Evolutionary conservation across 1,139 yeast genomes (phyloP), one percentile per base, ranked within the genome.

Genomic region (Nadsonia commutata): DNA sequence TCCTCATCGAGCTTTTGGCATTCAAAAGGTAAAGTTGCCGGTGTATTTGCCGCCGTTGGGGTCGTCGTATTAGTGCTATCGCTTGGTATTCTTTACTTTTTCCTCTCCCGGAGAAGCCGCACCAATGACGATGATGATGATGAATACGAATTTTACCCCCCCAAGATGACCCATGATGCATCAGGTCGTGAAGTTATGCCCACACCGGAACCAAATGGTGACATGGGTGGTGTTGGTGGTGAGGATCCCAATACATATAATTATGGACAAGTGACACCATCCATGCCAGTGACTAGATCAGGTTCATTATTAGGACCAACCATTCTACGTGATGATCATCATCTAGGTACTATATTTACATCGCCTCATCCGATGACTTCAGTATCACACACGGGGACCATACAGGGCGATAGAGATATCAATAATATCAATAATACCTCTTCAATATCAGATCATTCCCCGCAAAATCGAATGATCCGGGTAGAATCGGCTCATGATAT

Each of bases 21-120:
- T 49, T 61, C 71, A 42, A 71, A 67, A 45, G 84, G 82, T 1
- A 77, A 76, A 51, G 85, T 80, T 1, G 86, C 84, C 0, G 86
- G 86, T 11, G 77, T 79, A 0, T 80, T 80, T 58, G 71, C 80
- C 0, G 85, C 72, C 0, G 85, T 80, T 4, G 85, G 80, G 1
- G 56, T 78, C 3, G 74, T 73, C 2, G 72, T 61, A 0, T 54
- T 69, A 1, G 74, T 68, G 0, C 40, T 75, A 1, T 48, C 74
- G 2, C 58, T 48, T 1, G 53, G 51, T 16, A 47, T 66, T 1
- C 43, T 56, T 8, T 51, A 55, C 44, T 49, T 62, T 27, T 48
- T 57, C 38, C 51, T 51, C 39, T 47, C 56, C 40, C 48, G 56
- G 40, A 51, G 47, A 17, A 43, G 52, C 22, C 41, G 48, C n/a